A percentile compares a stretch with the other conserved stretches of the same genome.
Conservation (phyloP, 352 stramenopile species). For the Globisporangium yorkense region DNA sequence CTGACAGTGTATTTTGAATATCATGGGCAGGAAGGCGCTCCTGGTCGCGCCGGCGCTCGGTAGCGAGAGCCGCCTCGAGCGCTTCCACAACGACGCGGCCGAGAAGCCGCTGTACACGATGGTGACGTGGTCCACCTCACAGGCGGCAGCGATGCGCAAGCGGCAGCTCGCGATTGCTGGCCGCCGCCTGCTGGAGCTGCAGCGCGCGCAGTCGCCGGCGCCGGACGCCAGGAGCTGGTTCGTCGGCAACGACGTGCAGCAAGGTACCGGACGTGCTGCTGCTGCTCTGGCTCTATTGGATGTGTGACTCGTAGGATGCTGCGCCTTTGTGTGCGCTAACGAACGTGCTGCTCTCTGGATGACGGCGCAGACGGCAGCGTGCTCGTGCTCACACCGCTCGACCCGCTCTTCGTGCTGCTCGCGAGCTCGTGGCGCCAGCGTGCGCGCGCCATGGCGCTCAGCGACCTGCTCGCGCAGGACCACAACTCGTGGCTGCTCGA, state of each 20-base stretch:
- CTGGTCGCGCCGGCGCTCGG: slow-evolving; percentile 42
- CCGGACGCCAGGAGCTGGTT: slow-evolving; percentile 68
- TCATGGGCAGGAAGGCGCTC: slow-evolving; percentile 44
- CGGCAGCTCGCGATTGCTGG: slow-evolving; percentile 54
- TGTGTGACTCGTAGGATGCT: too few species aligned
- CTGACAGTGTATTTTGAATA: background rate
- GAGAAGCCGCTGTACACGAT: slow-evolving; percentile 45
- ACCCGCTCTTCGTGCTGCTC: slow-evolving; percentile 71
- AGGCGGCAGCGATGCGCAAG: slow-evolving; percentile 14
- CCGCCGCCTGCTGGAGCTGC: slow-evolving; percentile 48
- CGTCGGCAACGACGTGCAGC: slow-evolving; percentile 58
- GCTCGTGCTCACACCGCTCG: slow-evolving; percentile 56
- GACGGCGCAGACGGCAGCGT: slow-evolving; percentile 39
- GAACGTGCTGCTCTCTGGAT: background rate
- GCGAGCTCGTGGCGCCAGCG: slow-evolving; percentile 42
- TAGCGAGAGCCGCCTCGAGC: slow-evolving; percentile 31
- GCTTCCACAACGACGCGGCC: slow-evolving; percentile 62
- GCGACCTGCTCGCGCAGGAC: slow-evolving; percentile 41
- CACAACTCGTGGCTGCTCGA: slow-evolving; percentile 59
- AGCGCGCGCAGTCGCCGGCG: slow-evolving; percentile 35
- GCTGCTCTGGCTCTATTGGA: background rate
- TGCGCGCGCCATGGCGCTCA: slow-evolving; percentile 42
- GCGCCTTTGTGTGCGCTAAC: background rate
- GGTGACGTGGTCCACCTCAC: slow-evolving; percentile 36
- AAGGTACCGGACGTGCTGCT: slow-evolving; percentile 20